Evolutionary conservation across 2,329 filamentous ascomycete species (phyloP).

Genomic region (Diplodia scrobiculata): DNA sequence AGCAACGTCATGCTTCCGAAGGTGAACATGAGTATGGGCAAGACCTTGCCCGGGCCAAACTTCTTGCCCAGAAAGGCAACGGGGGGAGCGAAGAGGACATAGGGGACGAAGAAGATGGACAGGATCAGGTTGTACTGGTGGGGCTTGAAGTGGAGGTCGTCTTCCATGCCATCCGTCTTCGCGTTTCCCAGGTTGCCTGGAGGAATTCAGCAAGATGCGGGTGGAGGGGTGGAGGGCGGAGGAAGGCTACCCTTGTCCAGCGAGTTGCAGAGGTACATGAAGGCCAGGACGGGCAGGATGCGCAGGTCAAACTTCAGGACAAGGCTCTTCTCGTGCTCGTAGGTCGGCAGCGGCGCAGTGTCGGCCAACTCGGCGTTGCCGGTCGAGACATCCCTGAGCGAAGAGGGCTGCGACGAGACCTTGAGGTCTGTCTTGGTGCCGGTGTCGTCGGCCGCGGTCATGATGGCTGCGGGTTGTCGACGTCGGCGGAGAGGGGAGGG

Average conservation of each 20-base stretch:
- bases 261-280: conserved; percentile 62
- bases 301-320: conserved; percentile 59
- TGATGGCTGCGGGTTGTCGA: no score
- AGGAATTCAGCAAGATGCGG: conserved; percentile 35
- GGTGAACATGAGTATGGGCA: conserved; percentile 68
- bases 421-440: conserved; percentile 17
- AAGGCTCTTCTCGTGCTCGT: conserved; percentile 42
- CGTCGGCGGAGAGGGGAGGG: background rate
- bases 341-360: background rate
- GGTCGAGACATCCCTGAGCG: conserved; percentile 23
- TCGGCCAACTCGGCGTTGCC: conserved; percentile 8
- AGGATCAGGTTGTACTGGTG: conserved; percentile 71
- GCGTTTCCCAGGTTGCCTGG: conserved; percentile 46
- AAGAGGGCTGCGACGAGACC: conserved; percentile 24
- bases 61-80: conserved; percentile 69
- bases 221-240: no score
- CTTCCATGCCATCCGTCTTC: conserved; percentile 51
- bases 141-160: conserved; percentile 60
- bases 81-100: conserved; percentile 69
- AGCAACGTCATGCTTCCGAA: conserved; percentile 69
- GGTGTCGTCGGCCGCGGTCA: background rate
- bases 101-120: conserved; percentile 74
- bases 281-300: conserved; percentile 60
- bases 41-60: conserved; percentile 63
- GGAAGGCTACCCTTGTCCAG: conserved; percentile 22